These are phyloP conservation scores for Nannochloropsis oceanica DNA, from an alignment of 108 stramenopile genomes.

Conservation along the genomic window DNA sequence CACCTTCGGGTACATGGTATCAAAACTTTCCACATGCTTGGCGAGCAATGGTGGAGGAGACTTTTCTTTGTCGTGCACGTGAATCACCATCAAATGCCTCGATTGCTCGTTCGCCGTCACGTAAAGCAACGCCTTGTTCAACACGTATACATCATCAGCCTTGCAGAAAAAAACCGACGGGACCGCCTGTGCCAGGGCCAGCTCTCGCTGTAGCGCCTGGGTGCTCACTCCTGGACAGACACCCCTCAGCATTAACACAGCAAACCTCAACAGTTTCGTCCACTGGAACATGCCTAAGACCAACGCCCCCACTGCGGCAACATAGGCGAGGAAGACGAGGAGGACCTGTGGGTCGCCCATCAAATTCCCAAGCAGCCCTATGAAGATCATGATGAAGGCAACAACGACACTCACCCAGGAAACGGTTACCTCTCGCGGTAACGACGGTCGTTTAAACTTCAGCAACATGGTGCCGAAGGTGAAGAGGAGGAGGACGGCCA, in stretches of 20 bases:
- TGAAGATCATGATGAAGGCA: constrained; percentile 29
- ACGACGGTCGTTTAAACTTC: constrained; percentile 47
- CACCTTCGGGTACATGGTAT: constrained; percentile 48
- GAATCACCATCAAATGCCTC: constrained; percentile 30
- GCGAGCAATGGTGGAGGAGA: not conserved
- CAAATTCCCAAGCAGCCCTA: constrained; percentile 23
- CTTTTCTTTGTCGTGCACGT: constrained; percentile 45
- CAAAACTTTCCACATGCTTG: constrained; percentile 39
- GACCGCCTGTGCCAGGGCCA: constrained; percentile 25
- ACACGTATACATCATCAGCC: constrained; percentile 44
- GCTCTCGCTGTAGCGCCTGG: constrained; percentile 17
- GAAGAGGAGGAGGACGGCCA: constrained; percentile 50
- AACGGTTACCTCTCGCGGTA: constrained; percentile 41
- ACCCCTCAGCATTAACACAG: not conserved
- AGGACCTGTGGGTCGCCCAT: constrained; percentile 48
- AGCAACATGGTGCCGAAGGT: constrained; percentile 49
- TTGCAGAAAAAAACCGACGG: constrained; percentile 51
- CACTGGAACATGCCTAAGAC: constrained; percentile 47
- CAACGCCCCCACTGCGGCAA: constrained; percentile 39
- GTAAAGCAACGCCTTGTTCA: constrained; percentile 55
- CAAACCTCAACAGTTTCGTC: constrained; percentile 33
- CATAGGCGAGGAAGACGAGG: constrained; percentile 46
- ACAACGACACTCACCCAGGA: constrained; percentile 33
- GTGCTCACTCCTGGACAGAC: constrained; percentile 1
- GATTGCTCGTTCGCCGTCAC: constrained; percentile 34